phyloP scores from a whole-genome alignment of 306 rosid genomes.

The Myrica gale region DNA sequence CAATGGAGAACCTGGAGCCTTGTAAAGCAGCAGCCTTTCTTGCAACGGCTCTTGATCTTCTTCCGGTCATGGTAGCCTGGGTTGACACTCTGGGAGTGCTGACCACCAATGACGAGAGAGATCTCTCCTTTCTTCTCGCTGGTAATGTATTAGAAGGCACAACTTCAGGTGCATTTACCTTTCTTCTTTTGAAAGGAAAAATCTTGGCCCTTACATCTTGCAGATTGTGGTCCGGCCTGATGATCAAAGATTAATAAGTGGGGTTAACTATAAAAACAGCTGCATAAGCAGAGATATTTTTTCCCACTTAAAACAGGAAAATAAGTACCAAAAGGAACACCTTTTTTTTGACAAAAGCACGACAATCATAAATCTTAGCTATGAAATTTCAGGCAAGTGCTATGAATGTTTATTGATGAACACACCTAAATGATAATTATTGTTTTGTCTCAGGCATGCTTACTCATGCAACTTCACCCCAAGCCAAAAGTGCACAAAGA shows the following conservation, averaged over 20 bases:
- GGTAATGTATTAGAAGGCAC: constrained; percentile 53
- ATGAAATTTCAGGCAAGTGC: not conserved
- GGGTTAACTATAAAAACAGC: constrained; percentile 23
- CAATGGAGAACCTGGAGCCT: constrained; percentile 56
- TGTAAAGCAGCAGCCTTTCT: constrained; percentile 68
- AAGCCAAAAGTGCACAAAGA: not conserved
- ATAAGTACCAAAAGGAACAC: not conserved
- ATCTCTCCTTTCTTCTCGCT: constrained; percentile 87
- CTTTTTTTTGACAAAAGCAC: not conserved
- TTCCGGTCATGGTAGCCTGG: constrained; percentile 69
- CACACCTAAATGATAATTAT: too few relatives aligned
- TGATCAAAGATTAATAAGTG: constrained; percentile 28
- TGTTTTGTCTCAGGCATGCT: too few relatives aligned
- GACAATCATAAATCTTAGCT: not conserved
- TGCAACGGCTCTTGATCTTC: constrained; percentile 67
- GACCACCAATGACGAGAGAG: constrained; percentile 90
- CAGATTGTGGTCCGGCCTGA: constrained; percentile 89
- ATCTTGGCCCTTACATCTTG: constrained; percentile 85
- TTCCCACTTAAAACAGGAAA: not conserved
- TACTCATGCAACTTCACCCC: too few relatives aligned
- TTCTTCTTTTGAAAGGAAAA: constrained; percentile 73
- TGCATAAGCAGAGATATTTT: not conserved
- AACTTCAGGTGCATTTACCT: constrained; percentile 61
- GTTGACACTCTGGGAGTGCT: constrained; percentile 81
- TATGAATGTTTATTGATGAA: not conserved